A percentile compares a stretch with the other conserved stretches of the same genome.
These are phyloP conservation scores for Delitschia confertaspora DNA, from an alignment of 495 filamentous ascomycete species.

Conservation along the genomic window DNA sequence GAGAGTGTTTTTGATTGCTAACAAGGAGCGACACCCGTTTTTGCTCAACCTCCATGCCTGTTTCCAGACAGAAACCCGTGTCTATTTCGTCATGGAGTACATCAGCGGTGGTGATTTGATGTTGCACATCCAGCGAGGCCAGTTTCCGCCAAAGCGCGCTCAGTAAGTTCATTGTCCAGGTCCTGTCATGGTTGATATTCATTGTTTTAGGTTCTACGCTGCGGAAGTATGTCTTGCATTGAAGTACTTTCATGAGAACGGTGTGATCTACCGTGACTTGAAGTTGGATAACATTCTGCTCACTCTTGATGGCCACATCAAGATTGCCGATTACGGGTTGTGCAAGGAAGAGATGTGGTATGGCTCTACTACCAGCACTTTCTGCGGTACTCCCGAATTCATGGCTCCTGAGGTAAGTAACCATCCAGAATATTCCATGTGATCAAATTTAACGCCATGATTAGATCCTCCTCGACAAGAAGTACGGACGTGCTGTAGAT, in stretches of 20 bases:
- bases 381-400: conserved; percentile 98
- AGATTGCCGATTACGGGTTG: conserved; percentile 96
- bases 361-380: conserved; percentile 90
- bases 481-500: conserved; percentile 96
- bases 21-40: conserved; percentile 97
- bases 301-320: conserved; percentile 94
- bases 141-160: conserved; percentile 90
- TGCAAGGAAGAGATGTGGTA: conserved; percentile 99
- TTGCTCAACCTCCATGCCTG: conserved; percentile 91
- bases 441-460: conserved; percentile 18
- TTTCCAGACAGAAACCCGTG: conserved; percentile 97
- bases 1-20: conserved; percentile 91
- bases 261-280: conserved; percentile 97
- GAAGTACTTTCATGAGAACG: conserved; percentile 99
- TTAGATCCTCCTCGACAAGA: conserved; percentile 95
- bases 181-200: not conserved
- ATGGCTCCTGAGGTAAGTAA: conserved; percentile 88
- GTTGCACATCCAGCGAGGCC: conserved; percentile 95
- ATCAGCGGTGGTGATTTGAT: conserved; percentile 98
- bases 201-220: conserved; percentile 74
- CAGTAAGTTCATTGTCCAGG: conserved; percentile 55
- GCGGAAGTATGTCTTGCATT: conserved; percentile 94
- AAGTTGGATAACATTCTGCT: conserved; percentile 99
- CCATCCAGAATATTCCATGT: not conserved
- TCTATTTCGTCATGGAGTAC: conserved; percentile 99